Evolutionary conservation across 495 filamentous ascomycete genomes (phyloP).

Genomic region (Trichoderma parareesei): DNA sequence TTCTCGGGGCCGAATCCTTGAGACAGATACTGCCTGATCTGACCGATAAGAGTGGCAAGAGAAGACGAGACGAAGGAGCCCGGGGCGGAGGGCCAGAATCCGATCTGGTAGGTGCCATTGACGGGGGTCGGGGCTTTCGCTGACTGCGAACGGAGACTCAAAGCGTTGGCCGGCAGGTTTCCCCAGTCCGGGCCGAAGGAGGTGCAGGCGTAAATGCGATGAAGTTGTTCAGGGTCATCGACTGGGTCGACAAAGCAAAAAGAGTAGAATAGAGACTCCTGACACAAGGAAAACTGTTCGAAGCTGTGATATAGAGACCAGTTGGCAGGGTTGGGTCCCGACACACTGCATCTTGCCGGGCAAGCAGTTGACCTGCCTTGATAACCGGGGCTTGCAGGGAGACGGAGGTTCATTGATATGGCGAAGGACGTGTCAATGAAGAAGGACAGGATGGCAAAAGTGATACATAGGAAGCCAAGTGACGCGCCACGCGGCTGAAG

Average conservation of each 20-base stretch:
- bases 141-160: not conserved
- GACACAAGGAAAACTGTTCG: constrained; percentile 19
- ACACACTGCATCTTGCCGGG: constrained; percentile 24
- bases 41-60: constrained; percentile 18
- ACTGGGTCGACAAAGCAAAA: constrained; percentile 25
- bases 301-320: constrained; percentile 28
- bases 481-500: not conserved
- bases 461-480: not conserved
- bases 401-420: not conserved
- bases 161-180: constrained; percentile 15
- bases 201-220: constrained; percentile 25
- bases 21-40: constrained; percentile 22
- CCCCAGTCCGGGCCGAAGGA: constrained; percentile 24
- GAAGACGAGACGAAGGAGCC: constrained; percentile 12
- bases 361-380: constrained; percentile 17
- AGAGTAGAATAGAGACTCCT: constrained; percentile 21
- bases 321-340: constrained; percentile 23
- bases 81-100: constrained; percentile 19
- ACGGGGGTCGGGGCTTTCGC: constrained; percentile 9
- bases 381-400: not conserved
- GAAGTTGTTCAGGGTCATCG: constrained; percentile 19
- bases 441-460: not conserved
- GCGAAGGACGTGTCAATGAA: not conserved
- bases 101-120: constrained; percentile 18
- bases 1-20: constrained; percentile 16